A percentile compares a stretch with the other conserved stretches of the same genome.
Evolutionary conservation across 257 asterid genomes (phyloP).

Genomic region (Solanum paucissectum): DNA sequence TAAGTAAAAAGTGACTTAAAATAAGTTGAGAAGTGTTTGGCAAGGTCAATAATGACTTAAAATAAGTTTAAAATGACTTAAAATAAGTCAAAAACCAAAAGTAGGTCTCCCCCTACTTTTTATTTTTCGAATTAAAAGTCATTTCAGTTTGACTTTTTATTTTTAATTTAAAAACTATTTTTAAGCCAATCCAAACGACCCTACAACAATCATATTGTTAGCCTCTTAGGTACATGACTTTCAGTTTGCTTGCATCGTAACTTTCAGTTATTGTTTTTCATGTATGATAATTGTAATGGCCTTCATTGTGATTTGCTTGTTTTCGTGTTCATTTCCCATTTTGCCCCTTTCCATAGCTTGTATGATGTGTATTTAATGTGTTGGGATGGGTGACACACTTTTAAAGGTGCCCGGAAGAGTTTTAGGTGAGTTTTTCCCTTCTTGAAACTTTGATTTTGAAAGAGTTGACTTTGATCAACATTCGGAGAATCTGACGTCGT

Average conservation of each 20-base stretch:
- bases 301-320: neutral
- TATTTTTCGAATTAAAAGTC: too few relatives aligned
- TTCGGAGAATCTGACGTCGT: neutral
- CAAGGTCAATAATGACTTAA: too few relatives aligned
- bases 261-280: neutral
- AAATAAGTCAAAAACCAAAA: too few relatives aligned
- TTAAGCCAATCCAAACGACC: too few relatives aligned
- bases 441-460: neutral
- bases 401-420: neutral
- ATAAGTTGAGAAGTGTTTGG: too few relatives aligned
- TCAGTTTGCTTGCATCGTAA: neutral
- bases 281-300: neutral
- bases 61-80: too few relatives aligned
- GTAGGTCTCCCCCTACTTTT: too few relatives aligned
- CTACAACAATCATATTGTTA: neutral
- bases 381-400: neutral
- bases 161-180: too few relatives aligned
- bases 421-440: neutral
- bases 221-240: neutral
- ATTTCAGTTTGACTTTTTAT: too few relatives aligned
- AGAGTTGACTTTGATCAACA: neutral
- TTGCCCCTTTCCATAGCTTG: neutral
- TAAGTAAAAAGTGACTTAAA: too few relatives aligned
- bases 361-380: neutral
- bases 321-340: too few relatives aligned